Evolutionary conservation across 78 protist genomes (phyloP), one percentile per base, ranked within the genome.

Genomic region (Anaeramoeba flamelloides): DNA sequence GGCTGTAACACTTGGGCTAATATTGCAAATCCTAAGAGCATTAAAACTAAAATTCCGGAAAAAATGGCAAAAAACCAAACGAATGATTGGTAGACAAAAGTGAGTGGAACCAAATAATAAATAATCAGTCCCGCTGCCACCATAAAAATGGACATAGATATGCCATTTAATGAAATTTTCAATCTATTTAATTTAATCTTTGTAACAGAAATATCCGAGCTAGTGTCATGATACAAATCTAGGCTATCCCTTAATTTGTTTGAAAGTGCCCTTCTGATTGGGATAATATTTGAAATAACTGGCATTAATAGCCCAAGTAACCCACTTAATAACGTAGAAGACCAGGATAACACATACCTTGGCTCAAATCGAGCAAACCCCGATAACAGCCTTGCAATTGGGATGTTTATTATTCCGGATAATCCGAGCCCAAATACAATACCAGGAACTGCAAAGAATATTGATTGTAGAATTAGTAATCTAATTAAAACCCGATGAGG

Each of bases 241-340:
- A 91, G 79, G 3, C 92, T 87, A 69, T 88, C 93, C 26, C 96
- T 75, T 12, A 92, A 85, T 1, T 90, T 89, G 30, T 77, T 53
- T 0, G 87, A 39, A 36, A 92, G 79, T 0, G 94, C 93, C 33
- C 90, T 76, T 81, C n/a, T 80, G 40, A 84, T 84, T 1, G 90
- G 90, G 3, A 1, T 0, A 30, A 81, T 4, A 40, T 87, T 87
- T 38, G 88, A 0, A 30, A 84, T 1, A 36, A 84, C 4, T 31
- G 90, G 90, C 12, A 87, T 81, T 40, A 78, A 36, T 41, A 87
- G 4, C 41, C 90, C 90, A 40, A 84, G 32, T n/a, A 81, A 34
- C 26, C 38, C 77, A 34, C 40, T 3, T 39, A 81, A 77, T 30
- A 81, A 2, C 41, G 77, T 77, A 30, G 74, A 17, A 26, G 8